Evolutionary conservation across 352 stramenopile genomes (phyloP).

Genomic region (Elongisporangium anandrum): DNA sequence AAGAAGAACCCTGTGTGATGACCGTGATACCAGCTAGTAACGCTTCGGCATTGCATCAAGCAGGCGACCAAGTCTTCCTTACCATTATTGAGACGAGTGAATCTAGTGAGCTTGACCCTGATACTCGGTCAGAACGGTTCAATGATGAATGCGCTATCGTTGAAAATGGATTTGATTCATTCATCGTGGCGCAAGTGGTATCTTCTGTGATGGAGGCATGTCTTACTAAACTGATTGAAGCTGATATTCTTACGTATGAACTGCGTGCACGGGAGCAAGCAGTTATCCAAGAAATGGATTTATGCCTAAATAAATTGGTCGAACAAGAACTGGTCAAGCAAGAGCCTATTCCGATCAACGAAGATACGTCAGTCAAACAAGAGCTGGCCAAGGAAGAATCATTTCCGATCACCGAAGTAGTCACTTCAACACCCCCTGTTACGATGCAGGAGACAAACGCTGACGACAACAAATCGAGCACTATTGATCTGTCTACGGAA

Average conservation of each 20-base stretch:
- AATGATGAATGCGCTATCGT: not conserved
- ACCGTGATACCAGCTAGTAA: not conserved
- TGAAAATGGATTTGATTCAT: constrained; percentile 8
- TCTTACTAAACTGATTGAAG: not conserved
- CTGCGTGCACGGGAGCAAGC: not conserved
- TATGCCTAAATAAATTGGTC: not conserved
- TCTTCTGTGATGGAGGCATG: not conserved
- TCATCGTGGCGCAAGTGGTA: not conserved
- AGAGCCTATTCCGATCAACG: not conserved
- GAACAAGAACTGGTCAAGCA: not conserved
- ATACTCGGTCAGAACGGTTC: not conserved
- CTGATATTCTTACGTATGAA: not conserved
- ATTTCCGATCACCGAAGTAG: not conserved
- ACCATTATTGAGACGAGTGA: not conserved
- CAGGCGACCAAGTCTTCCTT: not conserved
- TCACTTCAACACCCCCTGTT: not conserved
- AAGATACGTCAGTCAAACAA: not conserved
- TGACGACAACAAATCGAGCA: not conserved
- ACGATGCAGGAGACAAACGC: not conserved
- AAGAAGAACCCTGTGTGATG: not conserved
- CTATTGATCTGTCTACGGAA: not conserved
- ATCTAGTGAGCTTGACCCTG: not conserved
- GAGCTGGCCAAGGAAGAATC: not conserved
- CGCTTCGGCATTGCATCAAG: not conserved
- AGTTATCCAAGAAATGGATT: not conserved